Evolutionary conservation across 345 rosid species (phyloP).

Genomic region (Punica granatum): DNA sequence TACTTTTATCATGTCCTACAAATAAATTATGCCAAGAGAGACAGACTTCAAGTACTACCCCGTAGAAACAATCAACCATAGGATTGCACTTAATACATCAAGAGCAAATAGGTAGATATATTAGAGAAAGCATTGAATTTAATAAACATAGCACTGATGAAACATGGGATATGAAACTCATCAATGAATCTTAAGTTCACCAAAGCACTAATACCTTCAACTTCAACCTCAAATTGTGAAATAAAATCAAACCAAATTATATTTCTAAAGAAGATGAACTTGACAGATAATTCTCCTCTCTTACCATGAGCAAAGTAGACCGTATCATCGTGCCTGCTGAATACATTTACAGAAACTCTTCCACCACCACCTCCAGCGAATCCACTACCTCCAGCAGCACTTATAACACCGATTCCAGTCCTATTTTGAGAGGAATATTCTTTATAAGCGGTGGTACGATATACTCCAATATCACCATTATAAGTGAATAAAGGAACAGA

Average conservation of each 20-base stretch:
- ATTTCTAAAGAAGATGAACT: neutral
- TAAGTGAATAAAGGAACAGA: neutral
- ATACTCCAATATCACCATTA: conserved; percentile 2
- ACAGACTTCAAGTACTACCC: neutral
- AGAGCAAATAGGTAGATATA: neutral
- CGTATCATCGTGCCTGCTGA: conserved; percentile 56
- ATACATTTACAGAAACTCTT: conserved; percentile 54
- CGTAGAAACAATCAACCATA: neutral
- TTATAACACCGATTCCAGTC: conserved; percentile 46
- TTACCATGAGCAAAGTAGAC: conserved; percentile 49
- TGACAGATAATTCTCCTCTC: conserved; percentile 2
- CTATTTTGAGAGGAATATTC: conserved; percentile 25
- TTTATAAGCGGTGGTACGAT: conserved; percentile 1
- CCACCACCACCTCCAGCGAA: conserved; percentile 83
- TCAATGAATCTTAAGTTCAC: neutral
- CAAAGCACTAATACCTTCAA: neutral
- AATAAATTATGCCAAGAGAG: neutral
- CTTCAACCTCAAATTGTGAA: neutral
- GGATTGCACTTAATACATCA: neutral
- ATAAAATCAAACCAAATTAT: neutral
- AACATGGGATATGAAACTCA: neutral
- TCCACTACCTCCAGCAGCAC: conserved; percentile 63
- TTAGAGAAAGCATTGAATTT: neutral
- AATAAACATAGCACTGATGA: neutral
- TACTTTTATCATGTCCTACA: neutral